Base-by-base conservation (phyloP, 106 monocot genomes). In the Xerophyta viscosa region DNA sequence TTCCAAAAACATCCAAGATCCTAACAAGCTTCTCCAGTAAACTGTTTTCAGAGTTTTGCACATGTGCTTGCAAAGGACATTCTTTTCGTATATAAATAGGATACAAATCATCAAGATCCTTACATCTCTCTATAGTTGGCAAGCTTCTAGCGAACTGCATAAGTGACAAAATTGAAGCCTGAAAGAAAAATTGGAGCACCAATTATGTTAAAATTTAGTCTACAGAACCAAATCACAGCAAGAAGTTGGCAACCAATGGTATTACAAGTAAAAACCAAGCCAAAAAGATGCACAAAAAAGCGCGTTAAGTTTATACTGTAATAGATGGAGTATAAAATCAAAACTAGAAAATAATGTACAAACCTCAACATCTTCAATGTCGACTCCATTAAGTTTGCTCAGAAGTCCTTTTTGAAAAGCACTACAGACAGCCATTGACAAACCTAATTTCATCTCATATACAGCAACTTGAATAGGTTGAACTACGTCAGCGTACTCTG, bases 361-460 rank as follows among this genome's bases (percentile, higher is more conserved):
- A 67, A 88, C 94, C 67, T 71, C 58, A 62, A 82, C 63, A 11
- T 13, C 60, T n/a, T 79, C 51, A 36, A 45, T 53, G 54, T 65
- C 61, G 11, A 55, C 46, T 60, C 57, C 72, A 4, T 59, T 37
- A 47, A 66, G 49, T 53, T 73, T 82, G 43, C 41, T 70, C 48
- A 82, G 37, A 71, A 71, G 73, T 41, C 73, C 68, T 39, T 69
- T 71, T 69, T 84, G 74, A 21, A 81, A 33, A 26, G 69, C 65
- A 69, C 67, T 56, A 50, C 81, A 82, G 6, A 71, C 20, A 48
- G 64, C 65, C 31, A 88, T 37, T 24, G 81, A 70, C 31, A 85
- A 42, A 14, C 94, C 94, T 10, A 96, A 54, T 67, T 88, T 96
- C 81, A 96, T 85, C 55, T 96, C 94, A 61, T 88, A 88, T 25